Conservation (phyloP, 2,329 filamentous ascomycete species). For the Sclerotinia subarctica region DNA sequence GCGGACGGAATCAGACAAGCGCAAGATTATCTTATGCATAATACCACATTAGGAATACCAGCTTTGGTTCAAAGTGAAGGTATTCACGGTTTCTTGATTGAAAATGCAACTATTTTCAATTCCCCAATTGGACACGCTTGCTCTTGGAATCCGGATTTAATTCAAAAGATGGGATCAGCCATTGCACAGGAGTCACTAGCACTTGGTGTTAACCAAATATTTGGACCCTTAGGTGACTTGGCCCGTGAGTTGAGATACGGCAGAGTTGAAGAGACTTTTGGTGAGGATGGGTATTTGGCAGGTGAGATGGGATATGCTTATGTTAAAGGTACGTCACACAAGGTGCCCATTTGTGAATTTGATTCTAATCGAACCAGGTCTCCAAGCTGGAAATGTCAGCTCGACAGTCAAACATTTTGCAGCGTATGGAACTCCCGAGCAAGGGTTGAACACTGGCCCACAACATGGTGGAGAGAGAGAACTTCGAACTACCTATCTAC, state of each 20-base stretch:
- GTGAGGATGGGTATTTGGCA: slow-evolving; percentile 64
- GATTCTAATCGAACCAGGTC: slow-evolving; percentile 47
- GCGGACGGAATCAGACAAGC: slow-evolving; percentile 59
- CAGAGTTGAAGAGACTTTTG: slow-evolving; percentile 70
- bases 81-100: slow-evolving; percentile 68
- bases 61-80: slow-evolving; percentile 71
- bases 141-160: slow-evolving; percentile 63
- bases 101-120: slow-evolving; percentile 76
- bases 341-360: not conserved
- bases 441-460: slow-evolving; percentile 65
- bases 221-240: slow-evolving; percentile 67
- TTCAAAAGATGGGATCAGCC: slow-evolving; percentile 62
- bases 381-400: slow-evolving; percentile 63
- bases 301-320: slow-evolving; percentile 65
- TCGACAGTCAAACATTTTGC: slow-evolving; percentile 76
- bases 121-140: slow-evolving; percentile 70
- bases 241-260: slow-evolving; percentile 69
- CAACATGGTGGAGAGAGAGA: slow-evolving; percentile 53
- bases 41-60: slow-evolving; percentile 67
- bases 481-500: slow-evolving; percentile 55
- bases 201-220: slow-evolving; percentile 69
- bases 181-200: slow-evolving; percentile 65
- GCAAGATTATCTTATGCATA: slow-evolving; percentile 66
- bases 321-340: slow-evolving; percentile 54
- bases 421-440: slow-evolving; percentile 65